phyloP scores from a whole-genome alignment of 371 early-diverging fungal species.

The Zopfochytrium polystomum region DNA sequence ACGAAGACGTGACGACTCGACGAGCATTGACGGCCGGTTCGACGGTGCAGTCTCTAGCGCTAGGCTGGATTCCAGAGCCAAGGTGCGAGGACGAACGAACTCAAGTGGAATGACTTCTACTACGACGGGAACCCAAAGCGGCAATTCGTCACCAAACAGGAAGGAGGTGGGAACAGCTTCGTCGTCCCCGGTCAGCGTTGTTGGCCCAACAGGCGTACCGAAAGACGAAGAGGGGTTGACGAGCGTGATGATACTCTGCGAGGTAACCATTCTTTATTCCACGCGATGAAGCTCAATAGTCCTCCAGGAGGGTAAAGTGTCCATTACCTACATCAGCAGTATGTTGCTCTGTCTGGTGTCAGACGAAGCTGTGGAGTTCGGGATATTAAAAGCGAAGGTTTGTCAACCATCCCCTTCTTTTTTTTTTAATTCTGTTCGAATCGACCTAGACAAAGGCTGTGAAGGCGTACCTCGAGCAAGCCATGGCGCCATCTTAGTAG shows the following conservation, averaged over 20 bases:
- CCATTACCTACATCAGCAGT: slow-evolving; percentile 56
- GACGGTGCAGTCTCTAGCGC: too few relatives aligned
- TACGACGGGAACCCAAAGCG: too few relatives aligned
- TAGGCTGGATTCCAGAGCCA: too few relatives aligned
- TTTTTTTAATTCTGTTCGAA: not conserved
- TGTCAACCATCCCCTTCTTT: not conserved
- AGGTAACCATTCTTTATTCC: slow-evolving; percentile 44
- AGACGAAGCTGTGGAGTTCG: slow-evolving; percentile 58
- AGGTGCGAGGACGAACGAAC: too few relatives aligned
- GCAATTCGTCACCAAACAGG: too few relatives aligned
- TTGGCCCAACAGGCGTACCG: slow-evolving; percentile 20
- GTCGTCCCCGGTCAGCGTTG: slow-evolving; percentile 5
- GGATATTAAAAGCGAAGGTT: slow-evolving; percentile 70
- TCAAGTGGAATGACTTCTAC: too few relatives aligned
- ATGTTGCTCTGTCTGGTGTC: slow-evolving; percentile 74
- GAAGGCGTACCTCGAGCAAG: slow-evolving; percentile 21
- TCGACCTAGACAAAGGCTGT: slow-evolving; percentile 19
- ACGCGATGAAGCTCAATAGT: not conserved
- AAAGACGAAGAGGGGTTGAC: slow-evolving; percentile 44
- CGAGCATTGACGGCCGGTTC: too few relatives aligned
- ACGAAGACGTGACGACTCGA: slow-evolving; percentile 22
- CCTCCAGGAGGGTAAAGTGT: slow-evolving; percentile 61
- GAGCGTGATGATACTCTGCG: slow-evolving; percentile 63
- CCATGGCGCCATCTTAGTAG: slow-evolving; percentile 8
- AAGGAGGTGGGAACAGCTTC: not conserved